Percentiles rank a stretch among this genome's conserved stretches.
Conservation (phyloP, 306 rosid genomes). For the Medicago lupulina region DNA sequence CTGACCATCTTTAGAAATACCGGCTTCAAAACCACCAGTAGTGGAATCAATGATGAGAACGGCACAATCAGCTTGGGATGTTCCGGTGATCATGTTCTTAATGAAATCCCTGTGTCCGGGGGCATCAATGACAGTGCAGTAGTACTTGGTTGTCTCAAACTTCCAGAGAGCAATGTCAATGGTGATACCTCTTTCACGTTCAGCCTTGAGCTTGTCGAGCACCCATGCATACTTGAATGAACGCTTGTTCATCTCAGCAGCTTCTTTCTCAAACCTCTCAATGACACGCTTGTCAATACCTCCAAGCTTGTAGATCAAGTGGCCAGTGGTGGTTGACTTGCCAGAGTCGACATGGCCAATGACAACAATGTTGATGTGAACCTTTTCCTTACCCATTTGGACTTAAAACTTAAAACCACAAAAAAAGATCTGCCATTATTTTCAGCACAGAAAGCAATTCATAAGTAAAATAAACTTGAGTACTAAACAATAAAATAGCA, state of each 20-base stretch:
- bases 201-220: slow-evolving; percentile 94
- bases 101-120: slow-evolving; percentile 94
- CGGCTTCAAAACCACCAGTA: slow-evolving; percentile 93
- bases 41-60: slow-evolving; percentile 90
- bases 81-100: slow-evolving; percentile 92
- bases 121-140: slow-evolving; percentile 93
- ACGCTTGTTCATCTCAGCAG: slow-evolving; percentile 95
- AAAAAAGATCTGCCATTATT: neutral
- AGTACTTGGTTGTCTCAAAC: slow-evolving; percentile 86
- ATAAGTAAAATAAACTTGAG: neutral
- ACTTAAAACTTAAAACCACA: slow-evolving; percentile 16
- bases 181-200: slow-evolving; percentile 93
- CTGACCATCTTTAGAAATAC: slow-evolving; percentile 95
- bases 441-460: neutral
- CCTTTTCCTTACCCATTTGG: slow-evolving; percentile 81
- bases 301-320: slow-evolving; percentile 88
- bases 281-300: slow-evolving; percentile 97
- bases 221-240: slow-evolving; percentile 98
- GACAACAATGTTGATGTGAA: slow-evolving; percentile 93
- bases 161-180: slow-evolving; percentile 92
- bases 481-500: no score
- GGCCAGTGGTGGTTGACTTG: slow-evolving; percentile 88
- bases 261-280: slow-evolving; percentile 91
- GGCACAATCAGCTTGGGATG: slow-evolving; percentile 91
- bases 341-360: slow-evolving; percentile 96